Conservation (phyloP, 2,329 filamentous ascomycete species). For the Microdochium bolleyi region DNA sequence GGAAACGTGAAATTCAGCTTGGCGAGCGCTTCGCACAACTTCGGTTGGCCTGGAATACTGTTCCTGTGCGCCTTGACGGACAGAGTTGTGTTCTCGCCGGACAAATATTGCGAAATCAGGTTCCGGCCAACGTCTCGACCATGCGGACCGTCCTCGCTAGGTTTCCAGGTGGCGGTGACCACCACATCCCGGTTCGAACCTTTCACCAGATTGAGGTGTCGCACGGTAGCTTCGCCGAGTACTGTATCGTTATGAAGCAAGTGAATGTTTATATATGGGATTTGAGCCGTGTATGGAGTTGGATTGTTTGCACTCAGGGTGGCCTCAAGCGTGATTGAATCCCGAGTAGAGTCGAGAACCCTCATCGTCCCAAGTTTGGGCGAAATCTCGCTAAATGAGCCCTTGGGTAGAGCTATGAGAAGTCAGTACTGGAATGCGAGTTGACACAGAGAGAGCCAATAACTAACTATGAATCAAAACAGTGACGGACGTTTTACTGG, state of each 20-base stretch:
- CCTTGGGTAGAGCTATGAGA: slow-evolving; percentile 48
- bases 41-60: slow-evolving; percentile 67
- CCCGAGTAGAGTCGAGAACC: slow-evolving; percentile 64
- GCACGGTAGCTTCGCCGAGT: slow-evolving; percentile 66
- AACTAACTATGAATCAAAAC: slow-evolving; percentile 28
- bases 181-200: slow-evolving; percentile 66
- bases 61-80: slow-evolving; percentile 62
- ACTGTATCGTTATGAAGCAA: slow-evolving; percentile 65
- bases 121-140: slow-evolving; percentile 58
- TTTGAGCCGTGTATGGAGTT: slow-evolving; percentile 70
- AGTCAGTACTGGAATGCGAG: slow-evolving; percentile 21
- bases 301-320: slow-evolving; percentile 83
- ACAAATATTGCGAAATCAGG: slow-evolving; percentile 78
- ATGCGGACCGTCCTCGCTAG: slow-evolving; percentile 53
- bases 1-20: slow-evolving; percentile 63
- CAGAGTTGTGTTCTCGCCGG: slow-evolving; percentile 77
- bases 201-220: slow-evolving; percentile 52
- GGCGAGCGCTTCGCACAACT: slow-evolving; percentile 65
- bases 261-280: slow-evolving; percentile 76
- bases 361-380: slow-evolving; percentile 65
- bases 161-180: slow-evolving; percentile 69
- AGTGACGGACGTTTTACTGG: slow-evolving; percentile 84
- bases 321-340: slow-evolving; percentile 64
- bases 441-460: background rate
- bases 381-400: slow-evolving; percentile 35